These are phyloP conservation scores for Cytospora leucostoma DNA, from an alignment of 2,329 filamentous ascomycete species.

Conservation along the genomic window DNA sequence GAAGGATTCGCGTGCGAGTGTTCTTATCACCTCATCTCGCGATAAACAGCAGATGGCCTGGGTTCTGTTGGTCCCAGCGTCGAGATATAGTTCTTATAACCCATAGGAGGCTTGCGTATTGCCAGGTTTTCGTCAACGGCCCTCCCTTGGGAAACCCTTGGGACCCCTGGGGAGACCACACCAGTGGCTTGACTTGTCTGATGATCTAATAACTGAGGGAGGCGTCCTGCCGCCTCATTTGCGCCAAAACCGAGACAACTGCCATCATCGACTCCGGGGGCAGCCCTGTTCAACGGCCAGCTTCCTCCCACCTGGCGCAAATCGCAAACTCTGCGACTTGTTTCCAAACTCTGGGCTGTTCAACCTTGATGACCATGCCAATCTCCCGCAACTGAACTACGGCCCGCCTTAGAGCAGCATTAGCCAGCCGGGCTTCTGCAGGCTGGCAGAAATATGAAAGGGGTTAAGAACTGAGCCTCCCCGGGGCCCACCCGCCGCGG, in stretches of 20 bases:
- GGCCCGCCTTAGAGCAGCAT: not conserved
- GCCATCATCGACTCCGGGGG: slow-evolving; percentile 10
- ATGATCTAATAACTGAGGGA: slow-evolving; percentile 13
- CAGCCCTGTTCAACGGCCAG: slow-evolving; percentile 20
- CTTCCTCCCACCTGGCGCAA: not conserved
- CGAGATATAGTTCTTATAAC: not conserved
- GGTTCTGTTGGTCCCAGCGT: not conserved
- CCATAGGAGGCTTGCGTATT: not conserved
- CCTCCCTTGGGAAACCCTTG: not conserved
- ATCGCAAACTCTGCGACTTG: not conserved
- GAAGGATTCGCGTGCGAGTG: not conserved
- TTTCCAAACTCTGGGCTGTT: not conserved
- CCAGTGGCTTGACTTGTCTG: not conserved
- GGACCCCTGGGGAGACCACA: not conserved
- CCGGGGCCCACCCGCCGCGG: not conserved
- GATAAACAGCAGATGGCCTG: not conserved
- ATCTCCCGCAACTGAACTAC: slow-evolving; percentile 7
- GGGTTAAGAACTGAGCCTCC: not conserved
- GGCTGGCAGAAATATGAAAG: not conserved
- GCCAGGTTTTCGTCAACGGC: not conserved
- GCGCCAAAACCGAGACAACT: slow-evolving; percentile 16
- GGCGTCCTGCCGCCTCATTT: not conserved
- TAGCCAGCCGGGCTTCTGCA: not conserved
- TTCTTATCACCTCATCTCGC: not conserved
- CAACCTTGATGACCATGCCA: slow-evolving; percentile 4